phyloP scores from a whole-genome alignment of 2,329 filamentous ascomycete genomes.

The Aphanocladium album region DNA sequence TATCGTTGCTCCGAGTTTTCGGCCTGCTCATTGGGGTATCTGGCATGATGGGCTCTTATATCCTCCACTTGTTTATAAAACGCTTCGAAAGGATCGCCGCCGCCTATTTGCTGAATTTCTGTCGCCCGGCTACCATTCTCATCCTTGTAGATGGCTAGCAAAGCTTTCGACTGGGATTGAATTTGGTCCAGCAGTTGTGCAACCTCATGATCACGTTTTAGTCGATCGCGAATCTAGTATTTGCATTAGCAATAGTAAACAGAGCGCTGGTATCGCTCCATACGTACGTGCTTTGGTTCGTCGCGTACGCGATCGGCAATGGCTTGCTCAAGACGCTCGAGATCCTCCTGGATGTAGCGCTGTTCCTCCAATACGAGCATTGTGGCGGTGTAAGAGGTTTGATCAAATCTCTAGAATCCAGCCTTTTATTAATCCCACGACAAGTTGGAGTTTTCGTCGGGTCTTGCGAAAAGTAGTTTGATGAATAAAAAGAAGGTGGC shows the following conservation, averaged over 20 bases:
- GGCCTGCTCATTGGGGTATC: slow-evolving; percentile 89
- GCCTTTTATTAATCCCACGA: background rate
- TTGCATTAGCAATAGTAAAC: slow-evolving; percentile 20
- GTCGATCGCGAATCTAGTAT: slow-evolving; percentile 72
- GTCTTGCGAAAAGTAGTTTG: background rate
- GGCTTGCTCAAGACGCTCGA: slow-evolving; percentile 92
- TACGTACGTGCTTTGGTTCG: slow-evolving; percentile 77
- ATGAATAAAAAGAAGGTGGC: background rate
- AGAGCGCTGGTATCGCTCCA: slow-evolving; percentile 6
- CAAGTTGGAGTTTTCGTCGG: background rate
- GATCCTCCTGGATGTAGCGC: slow-evolving; percentile 88
- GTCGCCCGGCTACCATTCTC: slow-evolving; percentile 63
- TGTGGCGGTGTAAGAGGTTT: slow-evolving; percentile 14
- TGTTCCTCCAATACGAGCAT: slow-evolving; percentile 94
- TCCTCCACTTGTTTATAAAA: slow-evolving; percentile 82
- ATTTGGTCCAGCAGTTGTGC: slow-evolving; percentile 82
- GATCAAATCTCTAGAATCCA: no score
- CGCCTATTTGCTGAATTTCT: slow-evolving; percentile 79
- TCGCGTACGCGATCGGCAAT: slow-evolving; percentile 84
- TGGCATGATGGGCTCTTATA: slow-evolving; percentile 81
- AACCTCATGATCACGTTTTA: slow-evolving; percentile 90
- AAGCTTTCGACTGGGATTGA: slow-evolving; percentile 73
- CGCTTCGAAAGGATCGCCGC: slow-evolving; percentile 80
- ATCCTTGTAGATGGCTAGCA: slow-evolving; percentile 82
- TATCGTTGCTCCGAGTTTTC: slow-evolving; percentile 95